Conservation (phyloP, 140 eudicot genomes). For the Oenanthe javanica region DNA sequence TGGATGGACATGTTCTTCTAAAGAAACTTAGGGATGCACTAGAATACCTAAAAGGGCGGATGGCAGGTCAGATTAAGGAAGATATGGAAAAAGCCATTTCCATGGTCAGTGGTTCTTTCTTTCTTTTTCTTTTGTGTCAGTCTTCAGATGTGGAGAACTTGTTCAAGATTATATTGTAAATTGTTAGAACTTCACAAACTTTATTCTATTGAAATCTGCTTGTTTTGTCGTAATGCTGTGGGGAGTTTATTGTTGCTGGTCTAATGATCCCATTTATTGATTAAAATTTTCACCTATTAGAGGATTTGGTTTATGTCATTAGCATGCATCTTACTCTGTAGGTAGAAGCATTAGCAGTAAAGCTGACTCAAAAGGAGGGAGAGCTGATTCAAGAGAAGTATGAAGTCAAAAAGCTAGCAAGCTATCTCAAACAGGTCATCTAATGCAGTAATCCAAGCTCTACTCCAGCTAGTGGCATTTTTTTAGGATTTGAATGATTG, state of each 20-base stretch:
- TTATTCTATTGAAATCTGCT: background rate
- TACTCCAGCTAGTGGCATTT: background rate
- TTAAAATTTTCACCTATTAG: background rate
- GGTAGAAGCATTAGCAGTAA: slow-evolving; percentile 98
- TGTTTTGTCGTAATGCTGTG: background rate
- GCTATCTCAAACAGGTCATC: slow-evolving; percentile 86
- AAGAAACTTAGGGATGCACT: slow-evolving; percentile 96
- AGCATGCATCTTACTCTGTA: slow-evolving; percentile 13
- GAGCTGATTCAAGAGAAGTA: slow-evolving; percentile 95
- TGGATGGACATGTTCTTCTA: slow-evolving; percentile 95
- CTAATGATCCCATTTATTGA: background rate
- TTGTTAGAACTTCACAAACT: background rate
- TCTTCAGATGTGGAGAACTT: background rate
- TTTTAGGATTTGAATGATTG: background rate
- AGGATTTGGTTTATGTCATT: background rate
- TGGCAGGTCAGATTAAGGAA: slow-evolving; percentile 76
- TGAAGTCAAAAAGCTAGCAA: slow-evolving; percentile 86
- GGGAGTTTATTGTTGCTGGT: background rate
- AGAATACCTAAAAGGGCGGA: slow-evolving; percentile 73
- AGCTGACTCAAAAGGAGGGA: slow-evolving; percentile 95
- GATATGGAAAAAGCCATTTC: slow-evolving; percentile 94
- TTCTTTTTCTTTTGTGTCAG: background rate
- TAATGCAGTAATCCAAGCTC: background rate
- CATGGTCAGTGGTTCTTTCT: slow-evolving; percentile 41
- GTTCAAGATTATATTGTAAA: background rate